Percentiles rank a stretch among this genome's conserved stretches.
Conservation (phyloP, 495 filamentous ascomycete genomes). For the Trichodelitschia bisporula region DNA sequence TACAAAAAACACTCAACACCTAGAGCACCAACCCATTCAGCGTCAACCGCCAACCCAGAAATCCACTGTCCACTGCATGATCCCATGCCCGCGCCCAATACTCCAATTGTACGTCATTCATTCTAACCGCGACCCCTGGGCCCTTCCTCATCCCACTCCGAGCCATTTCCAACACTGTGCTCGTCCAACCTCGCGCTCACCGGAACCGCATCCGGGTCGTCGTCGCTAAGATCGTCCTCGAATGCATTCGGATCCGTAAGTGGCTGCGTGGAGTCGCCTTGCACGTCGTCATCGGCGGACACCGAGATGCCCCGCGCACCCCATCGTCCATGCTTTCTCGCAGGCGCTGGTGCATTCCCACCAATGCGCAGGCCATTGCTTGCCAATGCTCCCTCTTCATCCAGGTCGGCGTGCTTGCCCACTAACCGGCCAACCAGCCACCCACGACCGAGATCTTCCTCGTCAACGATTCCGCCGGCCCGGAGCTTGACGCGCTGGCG, state of each 20-base stretch:
- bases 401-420: slow-evolving; percentile 10
- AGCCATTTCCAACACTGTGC: slow-evolving; percentile 7
- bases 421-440: slow-evolving; percentile 37
- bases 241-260: slow-evolving; percentile 11
- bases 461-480: slow-evolving; percentile 76
- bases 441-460: slow-evolving; percentile 61
- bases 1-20: too few relatives aligned
- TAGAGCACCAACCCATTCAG: too few relatives aligned
- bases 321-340: slow-evolving; percentile 31
- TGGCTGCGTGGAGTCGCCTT: slow-evolving; percentile 11
- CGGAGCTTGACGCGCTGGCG: slow-evolving; percentile 86
- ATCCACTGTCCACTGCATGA: too few relatives aligned
- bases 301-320: slow-evolving; percentile 57
- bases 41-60: too few relatives aligned
- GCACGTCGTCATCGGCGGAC: slow-evolving; percentile 50
- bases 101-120: too few relatives aligned
- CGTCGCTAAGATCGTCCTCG: slow-evolving; percentile 10
- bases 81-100: too few relatives aligned
- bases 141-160: slow-evolving; percentile 10
- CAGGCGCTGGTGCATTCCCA: slow-evolving; percentile 3
- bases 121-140: too few relatives aligned
- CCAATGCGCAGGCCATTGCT: slow-evolving; percentile 8
- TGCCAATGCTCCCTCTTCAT: slow-evolving; percentile 17
- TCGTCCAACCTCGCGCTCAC: neutral
- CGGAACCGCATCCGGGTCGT: slow-evolving; percentile 3